Percentiles rank a stretch among this genome's conserved stretches.
These are phyloP conservation scores for Isoetes engelmannii DNA, from an alignment of 83 land plant species.

Conservation along the genomic window DNA sequence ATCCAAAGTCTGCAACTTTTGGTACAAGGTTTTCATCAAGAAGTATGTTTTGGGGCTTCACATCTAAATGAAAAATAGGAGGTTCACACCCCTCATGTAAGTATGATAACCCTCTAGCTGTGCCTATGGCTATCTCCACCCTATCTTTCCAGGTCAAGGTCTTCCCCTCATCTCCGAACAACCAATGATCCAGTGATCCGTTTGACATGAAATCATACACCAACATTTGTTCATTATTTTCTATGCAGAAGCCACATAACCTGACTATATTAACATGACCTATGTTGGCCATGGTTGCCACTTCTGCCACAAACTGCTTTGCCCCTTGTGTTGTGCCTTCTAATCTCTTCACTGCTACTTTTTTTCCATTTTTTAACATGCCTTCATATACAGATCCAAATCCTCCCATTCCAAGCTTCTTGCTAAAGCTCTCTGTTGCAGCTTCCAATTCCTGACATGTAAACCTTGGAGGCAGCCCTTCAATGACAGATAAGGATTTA, in stretches of 20 bases:
- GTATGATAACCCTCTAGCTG: slow-evolving; percentile 74
- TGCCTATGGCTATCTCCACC: slow-evolving; percentile 53
- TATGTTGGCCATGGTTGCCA: slow-evolving; percentile 37
- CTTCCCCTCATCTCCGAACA: slow-evolving; percentile 15
- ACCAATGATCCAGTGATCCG: slow-evolving; percentile 34
- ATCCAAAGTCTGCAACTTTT: slow-evolving; percentile 85
- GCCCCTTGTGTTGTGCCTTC: slow-evolving; percentile 14
- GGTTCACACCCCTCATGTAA: slow-evolving; percentile 78
- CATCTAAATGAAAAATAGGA: slow-evolving; percentile 76
- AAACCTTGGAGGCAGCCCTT: no score
- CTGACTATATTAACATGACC: slow-evolving; percentile 41
- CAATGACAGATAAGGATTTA: no score
- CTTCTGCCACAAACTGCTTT: slow-evolving; percentile 44
- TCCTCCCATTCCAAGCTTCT: no score
- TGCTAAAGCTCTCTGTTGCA: no score
- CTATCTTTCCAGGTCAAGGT: slow-evolving; percentile 55
- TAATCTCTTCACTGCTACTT: slow-evolving; percentile 34
- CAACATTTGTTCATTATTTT: slow-evolving; percentile 27
- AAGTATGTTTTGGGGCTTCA: slow-evolving; percentile 68
- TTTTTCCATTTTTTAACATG: slow-evolving; percentile 15
- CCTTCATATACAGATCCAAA: slow-evolving; percentile 36
- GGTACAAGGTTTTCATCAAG: slow-evolving; percentile 61
- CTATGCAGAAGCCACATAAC: slow-evolving; percentile 35
- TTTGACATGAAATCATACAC: slow-evolving; percentile 45
- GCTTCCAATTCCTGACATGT: no score